These are phyloP conservation scores for Ophiostoma ips DNA, from an alignment of 2,329 filamentous ascomycete species.

Conservation along the genomic window DNA sequence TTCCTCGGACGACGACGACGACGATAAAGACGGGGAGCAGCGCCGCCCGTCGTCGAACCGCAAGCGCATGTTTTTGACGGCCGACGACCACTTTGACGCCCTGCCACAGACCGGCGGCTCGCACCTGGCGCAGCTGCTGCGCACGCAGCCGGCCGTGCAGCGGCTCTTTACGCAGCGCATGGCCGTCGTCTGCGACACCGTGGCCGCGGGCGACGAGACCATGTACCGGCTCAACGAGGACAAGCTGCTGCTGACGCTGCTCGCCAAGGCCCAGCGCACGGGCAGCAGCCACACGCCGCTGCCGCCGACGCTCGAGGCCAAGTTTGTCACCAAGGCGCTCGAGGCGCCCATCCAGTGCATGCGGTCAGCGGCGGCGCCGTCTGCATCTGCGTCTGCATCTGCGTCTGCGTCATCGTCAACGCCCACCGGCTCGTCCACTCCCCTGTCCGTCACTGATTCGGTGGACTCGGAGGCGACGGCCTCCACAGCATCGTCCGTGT, in stretches of 20 bases:
- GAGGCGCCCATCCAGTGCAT: constrained; percentile 63
- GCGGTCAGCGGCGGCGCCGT: constrained; percentile 24
- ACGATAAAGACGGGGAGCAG: not conserved
- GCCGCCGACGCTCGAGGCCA: constrained; percentile 71
- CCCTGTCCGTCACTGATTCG: constrained; percentile 19
- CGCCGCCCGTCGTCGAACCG: not conserved
- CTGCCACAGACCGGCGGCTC: constrained; percentile 35
- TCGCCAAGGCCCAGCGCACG: constrained; percentile 60
- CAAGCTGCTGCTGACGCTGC: constrained; percentile 52
- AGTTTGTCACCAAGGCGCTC: constrained; percentile 62
- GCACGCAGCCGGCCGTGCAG: constrained; percentile 29
- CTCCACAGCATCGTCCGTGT: too few relatives aligned
- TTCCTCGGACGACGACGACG: constrained; percentile 15
- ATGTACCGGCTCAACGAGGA: constrained; percentile 70
- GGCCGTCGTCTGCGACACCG: constrained; percentile 60
- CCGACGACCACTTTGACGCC: constrained; percentile 59
- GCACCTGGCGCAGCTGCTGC: constrained; percentile 45
- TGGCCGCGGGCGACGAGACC: constrained; percentile 68
- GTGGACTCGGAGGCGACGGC: constrained; percentile 16
- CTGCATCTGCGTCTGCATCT: too few relatives aligned
- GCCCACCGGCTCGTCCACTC: constrained; percentile 8
- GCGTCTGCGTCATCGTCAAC: not conserved
- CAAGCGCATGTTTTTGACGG: constrained; percentile 52
- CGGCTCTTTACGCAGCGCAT: constrained; percentile 50
- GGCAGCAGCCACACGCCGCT: constrained; percentile 36